Conservation (phyloP, 2,329 filamentous ascomycete genomes). For the Coleophoma eucalyptorum region DNA sequence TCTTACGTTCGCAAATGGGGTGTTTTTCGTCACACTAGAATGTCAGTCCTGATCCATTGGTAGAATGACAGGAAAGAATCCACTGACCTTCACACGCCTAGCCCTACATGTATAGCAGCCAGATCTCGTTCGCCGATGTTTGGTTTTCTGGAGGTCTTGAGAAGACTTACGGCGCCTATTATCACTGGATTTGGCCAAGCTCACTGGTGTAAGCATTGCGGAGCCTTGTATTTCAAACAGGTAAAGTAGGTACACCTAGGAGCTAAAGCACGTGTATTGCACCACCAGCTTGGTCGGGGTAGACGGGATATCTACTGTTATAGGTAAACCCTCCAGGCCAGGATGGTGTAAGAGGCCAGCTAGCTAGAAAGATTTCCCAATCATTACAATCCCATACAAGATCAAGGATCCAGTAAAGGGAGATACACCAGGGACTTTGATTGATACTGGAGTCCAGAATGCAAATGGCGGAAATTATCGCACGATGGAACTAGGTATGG, state of each 20-base stretch:
- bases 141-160: slow-evolving; percentile 48
- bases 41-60: slow-evolving; percentile 21
- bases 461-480: no score
- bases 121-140: slow-evolving; percentile 88
- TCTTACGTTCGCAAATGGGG: slow-evolving; percentile 76
- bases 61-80: not conserved
- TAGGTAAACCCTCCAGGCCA: not conserved
- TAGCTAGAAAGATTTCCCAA: no score
- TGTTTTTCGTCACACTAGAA: slow-evolving; percentile 84
- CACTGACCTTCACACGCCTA: slow-evolving; percentile 72
- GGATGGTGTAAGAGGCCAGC: no score
- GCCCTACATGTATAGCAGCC: slow-evolving; percentile 92
- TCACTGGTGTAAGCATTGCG: slow-evolving; percentile 18
- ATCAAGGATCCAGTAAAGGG: no score
- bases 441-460: no score
- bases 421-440: no score
- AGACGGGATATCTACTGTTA: not conserved
- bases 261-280: slow-evolving; percentile 24
- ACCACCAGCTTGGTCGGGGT: slow-evolving; percentile 11
- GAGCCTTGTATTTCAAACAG: slow-evolving; percentile 24
- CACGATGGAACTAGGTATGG: no score
- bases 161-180: slow-evolving; percentile 22
- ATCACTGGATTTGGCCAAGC: not conserved
- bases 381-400: no score
- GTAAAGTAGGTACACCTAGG: slow-evolving; percentile 23